Evolutionary conservation across 2,329 filamentous ascomycete species (phyloP), one percentile per base, ranked within the genome.

Genomic region (Zarea fungicola): DNA sequence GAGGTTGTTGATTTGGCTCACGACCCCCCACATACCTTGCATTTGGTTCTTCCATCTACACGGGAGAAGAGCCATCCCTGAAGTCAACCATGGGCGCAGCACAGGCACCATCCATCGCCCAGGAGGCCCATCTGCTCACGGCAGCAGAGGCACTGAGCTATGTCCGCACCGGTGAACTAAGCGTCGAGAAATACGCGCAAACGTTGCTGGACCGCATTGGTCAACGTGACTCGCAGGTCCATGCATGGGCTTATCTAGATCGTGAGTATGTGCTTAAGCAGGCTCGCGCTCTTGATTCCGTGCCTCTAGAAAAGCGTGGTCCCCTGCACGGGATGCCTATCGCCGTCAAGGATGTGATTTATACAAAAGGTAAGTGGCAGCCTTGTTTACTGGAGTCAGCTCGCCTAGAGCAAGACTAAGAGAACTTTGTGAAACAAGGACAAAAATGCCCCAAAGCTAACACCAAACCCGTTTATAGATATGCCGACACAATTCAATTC

Each of bases 271-370:
- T 81, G 3, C 61, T 82, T 2, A 56, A 65, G 14, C 71, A 76
- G 49, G 80, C 80, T 1, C 66, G 61, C 36, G 60, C 61, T 10
- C 68, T 83, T 0, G 80, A 83, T 55, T 53, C 63, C 21, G 54
- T 81, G 2, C 74, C 78, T 0, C 36, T 54, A 0, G 65, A 68
- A 2, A 54, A 76, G 48, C 66, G 80, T 48, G 78, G 80, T 0
- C 76, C 75, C 0, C 61, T 84, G 0, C 78, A 83, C 56, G 80
- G 80, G 1, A 60, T 83, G 6, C 70, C 76, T 0, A 63, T 84
- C n/a, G 80, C 69, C 1, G 68, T 83, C 10, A 83, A 83, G 58
- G 80, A 84, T 65, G 69, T 83, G 3, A 78, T 83, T 54, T 71
- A 70, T 56, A 83, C 74, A 1, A 77, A 76, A 60, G 74, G 74